Conservation (phyloP, 2,329 filamentous ascomycete genomes). For the Akanthomyces lecanii region DNA sequence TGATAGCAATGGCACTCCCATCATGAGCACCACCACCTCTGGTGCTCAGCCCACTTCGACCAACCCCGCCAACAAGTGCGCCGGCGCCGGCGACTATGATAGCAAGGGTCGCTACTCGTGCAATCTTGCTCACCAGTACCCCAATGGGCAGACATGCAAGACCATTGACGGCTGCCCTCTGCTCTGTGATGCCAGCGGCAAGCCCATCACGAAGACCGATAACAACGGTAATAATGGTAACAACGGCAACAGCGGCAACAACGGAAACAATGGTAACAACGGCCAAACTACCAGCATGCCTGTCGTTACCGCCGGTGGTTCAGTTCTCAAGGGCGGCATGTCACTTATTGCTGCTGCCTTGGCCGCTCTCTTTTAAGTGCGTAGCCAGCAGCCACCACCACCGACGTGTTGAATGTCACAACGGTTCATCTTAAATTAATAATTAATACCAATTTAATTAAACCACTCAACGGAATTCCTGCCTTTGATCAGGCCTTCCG, state of each 20-base stretch:
- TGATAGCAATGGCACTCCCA: neutral
- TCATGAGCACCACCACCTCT: neutral
- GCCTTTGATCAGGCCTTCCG: too few species aligned
- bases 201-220: neutral
- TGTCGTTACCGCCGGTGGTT: neutral
- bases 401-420: too few species aligned
- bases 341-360: neutral
- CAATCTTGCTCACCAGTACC: slow-evolving; percentile 23
- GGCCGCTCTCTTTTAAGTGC: neutral
- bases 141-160: slow-evolving; percentile 21
- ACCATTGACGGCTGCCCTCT: slow-evolving; percentile 19
- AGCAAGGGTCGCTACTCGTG: slow-evolving; percentile 21
- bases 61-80: neutral
- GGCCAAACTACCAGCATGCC: neutral
- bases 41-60: neutral
- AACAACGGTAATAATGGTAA: too few species aligned
- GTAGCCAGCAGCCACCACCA: neutral
- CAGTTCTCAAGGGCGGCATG: neutral
- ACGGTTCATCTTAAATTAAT: too few species aligned
- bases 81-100: slow-evolving; percentile 16
- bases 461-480: too few species aligned
- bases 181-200: neutral
- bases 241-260: neutral
- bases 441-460: too few species aligned
- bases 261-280: neutral